Base-by-base conservation (phyloP, 2,329 filamentous ascomycete species). In the Byssoonygena ceratinophila region DNA sequence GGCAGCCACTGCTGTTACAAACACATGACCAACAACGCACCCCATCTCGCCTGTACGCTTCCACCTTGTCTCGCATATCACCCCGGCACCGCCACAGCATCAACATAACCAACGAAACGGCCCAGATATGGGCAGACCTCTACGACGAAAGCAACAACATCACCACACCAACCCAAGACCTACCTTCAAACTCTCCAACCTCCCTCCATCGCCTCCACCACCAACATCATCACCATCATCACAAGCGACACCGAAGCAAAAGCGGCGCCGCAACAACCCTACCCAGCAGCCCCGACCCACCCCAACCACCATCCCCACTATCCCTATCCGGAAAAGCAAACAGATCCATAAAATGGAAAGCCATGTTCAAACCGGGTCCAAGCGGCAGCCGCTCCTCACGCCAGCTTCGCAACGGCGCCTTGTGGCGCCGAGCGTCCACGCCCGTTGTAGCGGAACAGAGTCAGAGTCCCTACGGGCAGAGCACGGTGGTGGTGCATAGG, bases 111-210 rank as follows among this genome's bases (percentile, higher is more conserved):
- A 79, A 74, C 53, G 85, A 92, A 64, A 79, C 80, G 1, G 82
- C 81, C 32, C 86, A 92, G 60, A 92, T 94, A 29, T 94, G 88
- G 89, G 85, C 82, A 52, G 88, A 94, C 65, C 75, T 95, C 12
- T 84, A 92, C 63, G 89, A 94, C 60, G 81, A 84, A 37, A 77
- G 80, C 20, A 62, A 64, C 53, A 66, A 66, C 20, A 56, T 53
- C 27, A 54, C 50, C 18, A 25, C 25, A 12, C 50, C 31, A 20
- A 34, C 34, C 11, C 37, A 55, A n/a, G 32, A 36, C 34, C 18
- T 18, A n/a, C 34, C 46, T 14, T 50, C 47, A 22, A 45, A 36
- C 23, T 56, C 45, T 22, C 54, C 56, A 25, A 31, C 55, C 11
- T 34, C 50, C 25, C 34, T 46, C 27, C 54, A 48, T 20, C 54